phyloP scores from a whole-genome alignment of 2,329 filamentous ascomycete genomes.

The Pseudogymnoascus sp. region DNA sequence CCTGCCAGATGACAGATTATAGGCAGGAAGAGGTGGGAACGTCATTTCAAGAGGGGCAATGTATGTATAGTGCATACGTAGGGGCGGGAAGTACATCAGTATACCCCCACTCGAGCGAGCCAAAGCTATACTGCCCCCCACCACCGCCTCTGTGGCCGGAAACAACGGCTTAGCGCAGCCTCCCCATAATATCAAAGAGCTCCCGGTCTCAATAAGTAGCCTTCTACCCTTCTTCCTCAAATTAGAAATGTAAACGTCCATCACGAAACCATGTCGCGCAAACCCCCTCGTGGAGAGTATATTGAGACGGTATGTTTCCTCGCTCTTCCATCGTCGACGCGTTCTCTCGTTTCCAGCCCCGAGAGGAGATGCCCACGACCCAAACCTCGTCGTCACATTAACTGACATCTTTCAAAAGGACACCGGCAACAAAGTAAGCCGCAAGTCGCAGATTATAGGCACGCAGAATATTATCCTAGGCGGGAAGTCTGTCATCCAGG shows the following conservation, averaged over 20 bases:
- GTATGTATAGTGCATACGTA: not conserved
- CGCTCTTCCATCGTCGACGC: not conserved
- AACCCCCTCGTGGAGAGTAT: conserved; percentile 80
- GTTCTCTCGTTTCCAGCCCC: not conserved
- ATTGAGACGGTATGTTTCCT: conserved; percentile 76
- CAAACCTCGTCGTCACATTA: not conserved
- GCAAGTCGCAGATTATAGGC: conserved; percentile 82
- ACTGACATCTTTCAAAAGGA: conserved; percentile 50
- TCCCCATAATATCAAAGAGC: not conserved
- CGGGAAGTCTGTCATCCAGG: conserved; percentile 91
- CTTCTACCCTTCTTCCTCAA: not conserved
- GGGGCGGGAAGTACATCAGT: not conserved
- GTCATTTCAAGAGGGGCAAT: conserved; percentile 7
- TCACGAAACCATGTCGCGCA: conserved; percentile 57
- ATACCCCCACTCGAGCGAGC: not conserved
- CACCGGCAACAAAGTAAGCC: conserved; percentile 96
- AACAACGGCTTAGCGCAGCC: conserved; percentile 6
- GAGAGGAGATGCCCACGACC: too few species aligned
- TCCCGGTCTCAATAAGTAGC: not conserved
- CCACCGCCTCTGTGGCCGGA: not conserved
- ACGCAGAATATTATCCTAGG: conserved; percentile 97
- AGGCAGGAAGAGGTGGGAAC: conserved; percentile 7
- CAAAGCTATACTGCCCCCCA: conserved; percentile 1
- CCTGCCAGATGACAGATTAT: conserved; percentile 5
- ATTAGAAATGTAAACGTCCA: not conserved